Percentiles rank a stretch among this genome's conserved stretches.
These are phyloP conservation scores for Nitzschia putrida DNA, from an alignment of 108 stramenopile species.

Conservation along the genomic window DNA sequence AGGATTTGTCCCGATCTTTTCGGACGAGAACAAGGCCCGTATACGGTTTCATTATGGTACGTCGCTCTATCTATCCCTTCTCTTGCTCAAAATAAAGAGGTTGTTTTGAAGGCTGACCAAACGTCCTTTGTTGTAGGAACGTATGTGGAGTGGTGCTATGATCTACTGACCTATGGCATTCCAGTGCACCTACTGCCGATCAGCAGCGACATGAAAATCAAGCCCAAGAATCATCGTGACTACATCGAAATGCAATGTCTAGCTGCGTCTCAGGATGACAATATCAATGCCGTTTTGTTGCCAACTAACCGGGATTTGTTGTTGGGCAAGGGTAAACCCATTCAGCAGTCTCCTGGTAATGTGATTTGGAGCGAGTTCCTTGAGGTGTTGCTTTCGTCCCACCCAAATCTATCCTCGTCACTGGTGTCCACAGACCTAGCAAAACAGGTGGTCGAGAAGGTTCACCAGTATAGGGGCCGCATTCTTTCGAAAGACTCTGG, in stretches of 20 bases:
- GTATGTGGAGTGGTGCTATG: neutral
- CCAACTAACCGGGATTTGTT: conserved; percentile 21
- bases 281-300: neutral
- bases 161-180: neutral
- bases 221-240: neutral
- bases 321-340: conserved; percentile 30
- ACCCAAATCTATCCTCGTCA: no score
- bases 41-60: neutral
- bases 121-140: no score
- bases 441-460: neutral
- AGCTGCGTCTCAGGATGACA: neutral
- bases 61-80: neutral
- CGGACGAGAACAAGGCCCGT: neutral
- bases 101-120: no score
- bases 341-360: conserved; percentile 29
- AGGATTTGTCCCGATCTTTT: neutral
- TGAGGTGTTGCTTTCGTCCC: no score
- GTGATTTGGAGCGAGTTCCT: no score
- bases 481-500: neutral
- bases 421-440: no score
- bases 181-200: neutral
- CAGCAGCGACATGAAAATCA: neutral
- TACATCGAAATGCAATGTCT: neutral
- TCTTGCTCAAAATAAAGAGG: no score
- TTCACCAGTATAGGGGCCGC: neutral